Percentiles rank a stretch among this genome's conserved stretches.
Evolutionary conservation across 805 yeast genomes (phyloP).

Genomic region (Starmerella vaccinii): DNA sequence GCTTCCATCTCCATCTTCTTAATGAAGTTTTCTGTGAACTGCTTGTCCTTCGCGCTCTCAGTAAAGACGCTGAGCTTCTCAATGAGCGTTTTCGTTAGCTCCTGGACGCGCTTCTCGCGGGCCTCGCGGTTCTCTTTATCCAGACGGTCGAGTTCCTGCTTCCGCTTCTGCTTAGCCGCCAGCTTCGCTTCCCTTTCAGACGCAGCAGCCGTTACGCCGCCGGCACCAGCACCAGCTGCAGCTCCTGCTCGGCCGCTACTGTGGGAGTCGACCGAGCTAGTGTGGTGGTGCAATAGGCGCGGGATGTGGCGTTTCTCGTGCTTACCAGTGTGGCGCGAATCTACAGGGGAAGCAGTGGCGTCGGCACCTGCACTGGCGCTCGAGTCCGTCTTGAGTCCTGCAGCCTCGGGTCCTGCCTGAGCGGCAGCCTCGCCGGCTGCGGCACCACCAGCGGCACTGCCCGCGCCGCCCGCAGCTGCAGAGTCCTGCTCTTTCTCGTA

Average conservation of each 20-base stretch:
- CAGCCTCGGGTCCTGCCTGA: neutral
- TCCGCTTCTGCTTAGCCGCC: constrained; percentile 29
- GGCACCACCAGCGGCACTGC: neutral
- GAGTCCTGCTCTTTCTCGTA: constrained; percentile 22
- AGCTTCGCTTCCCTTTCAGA: constrained; percentile 25
- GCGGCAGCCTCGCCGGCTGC: neutral
- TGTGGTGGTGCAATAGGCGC: constrained; percentile 1
- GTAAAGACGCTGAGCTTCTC: constrained; percentile 56
- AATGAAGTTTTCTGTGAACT: constrained; percentile 52
- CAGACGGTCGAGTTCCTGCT: constrained; percentile 32
- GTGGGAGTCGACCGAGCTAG: neutral
- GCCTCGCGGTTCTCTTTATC: constrained; percentile 36
- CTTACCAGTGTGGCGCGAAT: neutral
- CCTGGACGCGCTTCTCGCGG: constrained; percentile 35
- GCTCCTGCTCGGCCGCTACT: neutral
- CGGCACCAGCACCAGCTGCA: neutral
- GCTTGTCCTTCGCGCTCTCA: constrained; percentile 51
- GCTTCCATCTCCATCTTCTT: constrained; percentile 69
- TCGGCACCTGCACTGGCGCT: neutral
- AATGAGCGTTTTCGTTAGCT: constrained; percentile 68
- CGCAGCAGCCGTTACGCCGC: neutral
- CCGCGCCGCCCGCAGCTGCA: constrained; percentile 10
- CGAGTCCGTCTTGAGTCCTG: neutral
- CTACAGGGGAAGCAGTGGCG: neutral
- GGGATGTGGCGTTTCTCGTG: constrained; percentile 3